Base-by-base conservation (phyloP, 371 early-diverging fungal species). In the Mucor velutinosus region DNA sequence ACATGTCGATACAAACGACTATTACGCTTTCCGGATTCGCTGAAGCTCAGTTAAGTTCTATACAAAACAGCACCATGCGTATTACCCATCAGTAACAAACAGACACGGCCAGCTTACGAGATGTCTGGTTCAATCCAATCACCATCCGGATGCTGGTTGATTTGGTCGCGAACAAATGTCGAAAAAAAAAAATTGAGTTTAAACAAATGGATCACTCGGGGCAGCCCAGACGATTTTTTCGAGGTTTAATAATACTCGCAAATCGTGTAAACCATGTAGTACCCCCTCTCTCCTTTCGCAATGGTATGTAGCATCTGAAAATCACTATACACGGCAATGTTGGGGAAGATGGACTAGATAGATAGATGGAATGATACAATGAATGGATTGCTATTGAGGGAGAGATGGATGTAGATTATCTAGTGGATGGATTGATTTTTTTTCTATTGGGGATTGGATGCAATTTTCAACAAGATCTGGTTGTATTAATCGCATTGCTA, bases 361-460 rank as follows among this genome's bases (percentile, higher is more conserved):
- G 59, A 66, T 67, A 55, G 67, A 67, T 57, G 93, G 51, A 58
- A 58, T 23, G 21, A 41, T 33, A 17, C 27, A 29, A 53, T 53
- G 15, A 23, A 27, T 25, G 61, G 61, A 60, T 60, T 25, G 47
- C n/a, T 25, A 23, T 14, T 10, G 45, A 45, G 7, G 19, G 45
- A 45, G 45, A n/a, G 45, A 45, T 45, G n/a, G 45, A 45, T 45
- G 19, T 45, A n/a, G 37, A 37, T 45, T 6, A 19, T 45, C 19
- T 45, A 45, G 45, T 53, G 53, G 53, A 53, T 53, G 53, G 53
- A 53, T 53, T 1, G 53, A 53, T 53, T 53, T 53, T 30, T 30
- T 35, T 37, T 37, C 11, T 14, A 27, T 15, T 25, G 8, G 27
- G 19, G 19, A 45, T 45, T 45, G 45, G 45, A 45, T 45, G 53